A percentile compares a stretch with the other conserved stretches of the same genome.
Evolutionary conservation across 495 filamentous ascomycete species (phyloP).

Genomic region (Xylaria venustula): DNA sequence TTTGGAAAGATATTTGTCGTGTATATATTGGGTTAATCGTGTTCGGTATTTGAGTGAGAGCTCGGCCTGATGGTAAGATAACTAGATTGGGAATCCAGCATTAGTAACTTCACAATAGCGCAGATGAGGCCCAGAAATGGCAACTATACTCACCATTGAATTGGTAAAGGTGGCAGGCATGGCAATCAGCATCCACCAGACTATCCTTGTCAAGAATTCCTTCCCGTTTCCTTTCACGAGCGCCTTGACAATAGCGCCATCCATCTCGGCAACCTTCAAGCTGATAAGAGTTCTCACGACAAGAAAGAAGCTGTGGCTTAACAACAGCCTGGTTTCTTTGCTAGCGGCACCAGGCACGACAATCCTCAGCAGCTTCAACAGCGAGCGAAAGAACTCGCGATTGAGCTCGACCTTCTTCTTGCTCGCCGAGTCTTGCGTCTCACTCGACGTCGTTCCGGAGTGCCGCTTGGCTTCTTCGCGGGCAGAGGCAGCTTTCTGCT

Average conservation of each 20-base stretch:
- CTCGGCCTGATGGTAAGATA: constrained; percentile 97
- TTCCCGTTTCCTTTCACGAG: constrained; percentile 87
- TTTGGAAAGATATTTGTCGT: constrained; percentile 87
- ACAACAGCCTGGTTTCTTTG: constrained; percentile 79
- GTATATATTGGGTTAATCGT: constrained; percentile 86
- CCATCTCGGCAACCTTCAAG: constrained; percentile 93
- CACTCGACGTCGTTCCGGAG: constrained; percentile 52
- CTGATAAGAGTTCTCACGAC: constrained; percentile 87
- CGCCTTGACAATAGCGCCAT: constrained; percentile 86
- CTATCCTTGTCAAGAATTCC: constrained; percentile 83
- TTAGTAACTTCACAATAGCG: not conserved
- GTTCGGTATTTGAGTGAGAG: constrained; percentile 89
- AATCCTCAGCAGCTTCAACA: constrained; percentile 77
- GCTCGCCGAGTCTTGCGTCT: constrained; percentile 42
- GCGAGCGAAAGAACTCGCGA: constrained; percentile 87
- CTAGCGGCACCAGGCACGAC: constrained; percentile 87
- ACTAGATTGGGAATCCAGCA: constrained; percentile 41
- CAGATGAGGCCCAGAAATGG: not conserved
- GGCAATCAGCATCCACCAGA: constrained; percentile 99
- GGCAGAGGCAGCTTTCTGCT: constrained; percentile 83
- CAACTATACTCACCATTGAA: constrained; percentile 77
- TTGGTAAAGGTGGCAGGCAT: constrained; percentile 98
- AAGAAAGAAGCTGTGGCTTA: constrained; percentile 80
- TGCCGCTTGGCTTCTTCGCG: constrained; percentile 65
- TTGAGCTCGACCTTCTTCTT: constrained; percentile 91